Evolutionary conservation across 2,329 filamentous ascomycete species (phyloP), one percentile per base, ranked within the genome.

Genomic region (Epichloe scottii): DNA sequence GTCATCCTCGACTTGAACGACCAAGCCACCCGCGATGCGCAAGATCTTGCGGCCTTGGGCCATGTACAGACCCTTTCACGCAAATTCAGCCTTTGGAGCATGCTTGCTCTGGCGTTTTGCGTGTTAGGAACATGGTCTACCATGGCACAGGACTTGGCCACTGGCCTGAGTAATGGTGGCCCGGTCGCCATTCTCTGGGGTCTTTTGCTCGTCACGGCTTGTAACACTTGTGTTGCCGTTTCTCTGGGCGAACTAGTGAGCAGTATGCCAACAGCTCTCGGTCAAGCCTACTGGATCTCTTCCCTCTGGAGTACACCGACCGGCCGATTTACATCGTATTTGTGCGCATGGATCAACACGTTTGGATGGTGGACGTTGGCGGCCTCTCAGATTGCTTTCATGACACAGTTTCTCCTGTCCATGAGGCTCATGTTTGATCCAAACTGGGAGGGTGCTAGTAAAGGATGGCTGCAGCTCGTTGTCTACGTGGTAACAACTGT

Each of bases 261-360:
- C 55, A 73, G 71, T 55, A 80, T 81, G 77, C 78, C 78, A 4
- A 81, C 77, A 0, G 77, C 78, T 0, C 64, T 81, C 2, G 78
- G 78, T 0, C 78, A 82, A 62, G 77, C 77, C 0, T 80, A 77
- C 60, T 82, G 77, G 76, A 63, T 67, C 50, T 64, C 65, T 26
- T 62, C 62, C 2, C 59, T 68, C 33, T 66, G 61, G 59, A 58
- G 48, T 63, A 70, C 67, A 46, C 62, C 52, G 57, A 58, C 14
- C 1, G 77, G 76, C 2, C 69, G 77, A 2, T 76, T 78, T 53
- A 58, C 63, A 4, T 77, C 74, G 1, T 81, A 80, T 57, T 69
- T 80, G 63, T 78, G 75, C 55, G 77, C 77, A 2, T 80, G 76
- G 75, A 77, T 79, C 58, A 80, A 80, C 60, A 77, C 72, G 0